A percentile compares a stretch with the other conserved stretches of the same genome.
Evolutionary conservation across 192 early-diverging fungal species (phyloP).

Genomic region (Linnemannia hyalina): DNA sequence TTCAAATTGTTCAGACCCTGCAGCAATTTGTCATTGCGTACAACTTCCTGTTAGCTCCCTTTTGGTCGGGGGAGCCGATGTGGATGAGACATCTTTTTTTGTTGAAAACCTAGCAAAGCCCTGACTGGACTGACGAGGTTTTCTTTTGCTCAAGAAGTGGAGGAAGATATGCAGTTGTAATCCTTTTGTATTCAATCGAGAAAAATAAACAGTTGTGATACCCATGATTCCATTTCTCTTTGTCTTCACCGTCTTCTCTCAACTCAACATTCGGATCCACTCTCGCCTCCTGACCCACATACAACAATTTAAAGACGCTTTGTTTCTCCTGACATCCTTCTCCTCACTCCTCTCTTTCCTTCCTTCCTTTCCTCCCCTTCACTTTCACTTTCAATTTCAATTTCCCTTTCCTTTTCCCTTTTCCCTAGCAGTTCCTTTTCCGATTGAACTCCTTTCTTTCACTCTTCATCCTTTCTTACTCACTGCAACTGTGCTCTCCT

Average conservation of each 20-base stretch:
- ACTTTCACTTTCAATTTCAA: background rate
- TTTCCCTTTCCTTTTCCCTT: background rate
- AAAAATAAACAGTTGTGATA: background rate
- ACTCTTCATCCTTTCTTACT: background rate
- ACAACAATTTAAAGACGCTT: background rate
- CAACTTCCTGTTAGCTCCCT: conserved; percentile 8
- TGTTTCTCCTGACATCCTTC: background rate
- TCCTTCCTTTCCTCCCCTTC: background rate
- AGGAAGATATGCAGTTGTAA: too few species aligned
- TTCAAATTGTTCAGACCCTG: too few species aligned
- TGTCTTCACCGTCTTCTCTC: background rate
- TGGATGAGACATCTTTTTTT: conserved; percentile 1
- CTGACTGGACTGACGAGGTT: conserved; percentile 28
- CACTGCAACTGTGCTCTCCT: background rate
- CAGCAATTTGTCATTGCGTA: background rate
- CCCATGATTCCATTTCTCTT: too few species aligned
- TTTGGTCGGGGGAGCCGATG: conserved; percentile 41
- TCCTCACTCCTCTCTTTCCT: background rate
- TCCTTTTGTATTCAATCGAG: background rate
- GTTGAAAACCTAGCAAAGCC: background rate
- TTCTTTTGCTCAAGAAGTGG: conserved; percentile 20
- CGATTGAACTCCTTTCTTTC: too few species aligned
- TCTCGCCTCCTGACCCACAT: background rate
- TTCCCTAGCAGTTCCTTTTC: background rate
- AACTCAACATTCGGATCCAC: background rate